These are phyloP conservation scores for Actinomortierella wolfii DNA, from an alignment of 371 early-diverging fungal species.

Conservation along the genomic window DNA sequence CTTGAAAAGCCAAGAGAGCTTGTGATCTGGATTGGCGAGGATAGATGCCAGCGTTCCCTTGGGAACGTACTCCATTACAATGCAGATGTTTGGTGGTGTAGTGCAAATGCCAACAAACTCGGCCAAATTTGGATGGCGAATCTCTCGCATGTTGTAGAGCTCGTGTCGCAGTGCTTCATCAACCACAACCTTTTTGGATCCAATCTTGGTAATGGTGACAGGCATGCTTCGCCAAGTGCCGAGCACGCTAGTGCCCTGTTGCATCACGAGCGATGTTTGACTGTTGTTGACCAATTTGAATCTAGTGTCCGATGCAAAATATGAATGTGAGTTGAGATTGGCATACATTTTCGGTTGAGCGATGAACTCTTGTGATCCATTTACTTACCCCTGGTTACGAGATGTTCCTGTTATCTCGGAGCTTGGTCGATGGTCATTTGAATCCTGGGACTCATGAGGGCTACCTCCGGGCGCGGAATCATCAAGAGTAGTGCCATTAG, in stretches of 20 bases:
- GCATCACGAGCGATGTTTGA: constrained; percentile 23
- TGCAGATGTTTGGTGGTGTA: constrained; percentile 38
- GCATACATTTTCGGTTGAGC: background rate
- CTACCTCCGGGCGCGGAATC: too few species aligned
- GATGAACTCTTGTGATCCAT: background rate
- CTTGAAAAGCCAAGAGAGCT: constrained; percentile 57
- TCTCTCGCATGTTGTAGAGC: constrained; percentile 46
- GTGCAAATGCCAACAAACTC: constrained; percentile 49
- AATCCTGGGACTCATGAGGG: too few species aligned
- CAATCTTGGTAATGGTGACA: constrained; percentile 51
- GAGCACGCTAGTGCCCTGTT: constrained; percentile 19
- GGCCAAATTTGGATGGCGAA: constrained; percentile 48
- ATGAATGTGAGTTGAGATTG: constrained; percentile 1
- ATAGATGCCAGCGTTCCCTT: constrained; percentile 54
- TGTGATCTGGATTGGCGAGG: constrained; percentile 51
- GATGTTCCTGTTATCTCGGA: too few species aligned
- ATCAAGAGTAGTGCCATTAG: too few species aligned
- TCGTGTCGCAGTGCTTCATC: constrained; percentile 42
- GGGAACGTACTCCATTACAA: constrained; percentile 51
- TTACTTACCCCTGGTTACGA: background rate
- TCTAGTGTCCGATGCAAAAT: constrained; percentile 27
- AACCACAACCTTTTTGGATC: constrained; percentile 38
- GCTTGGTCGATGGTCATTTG: too few species aligned
- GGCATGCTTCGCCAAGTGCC: constrained; percentile 54
- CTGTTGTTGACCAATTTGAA: constrained; percentile 11